Conservation (phyloP, 768 basidiomycete genomes). For the Hypholoma fasciculare region DNA sequence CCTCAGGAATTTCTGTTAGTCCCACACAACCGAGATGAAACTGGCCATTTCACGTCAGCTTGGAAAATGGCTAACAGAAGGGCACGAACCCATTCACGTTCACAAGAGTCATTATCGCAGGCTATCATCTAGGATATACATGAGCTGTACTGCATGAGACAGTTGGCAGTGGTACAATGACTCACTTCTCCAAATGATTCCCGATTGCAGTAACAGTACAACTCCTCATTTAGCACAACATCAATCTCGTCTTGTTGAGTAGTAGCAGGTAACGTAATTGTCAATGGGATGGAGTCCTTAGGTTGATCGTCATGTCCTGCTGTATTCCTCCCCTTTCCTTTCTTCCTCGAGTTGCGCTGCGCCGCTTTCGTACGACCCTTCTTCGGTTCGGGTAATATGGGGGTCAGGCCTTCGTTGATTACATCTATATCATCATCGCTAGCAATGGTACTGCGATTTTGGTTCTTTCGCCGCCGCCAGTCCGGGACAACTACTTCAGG, state of each 20-base stretch:
- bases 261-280: conserved; percentile 36
- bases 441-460: conserved; percentile 2
- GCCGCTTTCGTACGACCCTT: conserved; percentile 1
- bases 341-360: conserved; percentile 8
- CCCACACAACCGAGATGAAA: conserved; percentile 75
- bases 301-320: conserved; percentile 15
- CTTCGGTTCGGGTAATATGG: conserved; percentile 2
- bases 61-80: not conserved
- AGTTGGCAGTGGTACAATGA: conserved; percentile 13
- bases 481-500: conserved; percentile 63
- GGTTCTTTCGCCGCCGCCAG: conserved; percentile 38
- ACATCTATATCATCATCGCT: conserved; percentile 9
- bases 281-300: conserved; percentile 28
- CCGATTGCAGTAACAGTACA: conserved; percentile 83
- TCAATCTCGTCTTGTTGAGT: conserved; percentile 4
- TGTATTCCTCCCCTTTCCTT: conserved; percentile 20
- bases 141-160: conserved; percentile 9
- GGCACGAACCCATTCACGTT: conserved; percentile 77
- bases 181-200: conserved; percentile 80
- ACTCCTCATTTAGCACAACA: conserved; percentile 39
- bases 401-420: not conserved
- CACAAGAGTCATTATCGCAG: conserved; percentile 74
- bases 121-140: conserved; percentile 70
- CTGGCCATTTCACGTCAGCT: conserved; percentile 33
- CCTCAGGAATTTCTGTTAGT: conserved; percentile 56